Evolutionary conservation across 129 eudicot species (phyloP), one percentile per base, ranked within the genome.

Genomic region (Escallonia rubra): DNA sequence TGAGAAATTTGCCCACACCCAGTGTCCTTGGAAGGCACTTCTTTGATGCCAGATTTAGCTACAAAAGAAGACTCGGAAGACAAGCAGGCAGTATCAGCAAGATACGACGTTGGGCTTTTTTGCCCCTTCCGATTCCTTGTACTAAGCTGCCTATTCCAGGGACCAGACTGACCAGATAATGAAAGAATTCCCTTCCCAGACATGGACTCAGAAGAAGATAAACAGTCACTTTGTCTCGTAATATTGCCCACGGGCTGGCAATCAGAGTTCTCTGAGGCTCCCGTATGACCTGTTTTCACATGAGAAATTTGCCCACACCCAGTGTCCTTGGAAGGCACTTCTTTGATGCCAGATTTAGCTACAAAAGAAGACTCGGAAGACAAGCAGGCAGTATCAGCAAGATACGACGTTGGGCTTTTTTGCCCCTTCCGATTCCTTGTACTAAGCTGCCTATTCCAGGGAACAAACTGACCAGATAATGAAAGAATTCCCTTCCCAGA

Each of bases 191-290:
- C 40, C 39, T 15, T 55, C 49, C 13, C 72, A 8, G 40, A 38
- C 58, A 9, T 13, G 13, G 57, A 67, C 15, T 34, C 10, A n/a
- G 39, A n/a, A 12, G 43, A 1, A 34, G 52, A 13, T 4, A 0
- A 7, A 41, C 4, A 4, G 16, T 4, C 53, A 1, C 6, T 14
- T 3, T 53, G 62, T 9, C n/a, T 7, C 43, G 51, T 11, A 42
- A n/a, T 39, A 66, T 11, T 23, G 49, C 3, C 47, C 11, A 52
- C 59, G 4, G 63, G 65, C 5, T 38, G 67, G 11, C 12, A 6
- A 39, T 68, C 72, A 43, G 54, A 55, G 43, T 52, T 71, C n/a
- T 62, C 80, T 42, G 60, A 63, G 12, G 4, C 62, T 67, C 53
- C 65, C 14, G 3, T 8, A 44, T n/a, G 51, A 12, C 8, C 61